Evolutionary conservation across 305 asterid genomes (phyloP).

Genomic region (Solanum hybrid): DNA sequence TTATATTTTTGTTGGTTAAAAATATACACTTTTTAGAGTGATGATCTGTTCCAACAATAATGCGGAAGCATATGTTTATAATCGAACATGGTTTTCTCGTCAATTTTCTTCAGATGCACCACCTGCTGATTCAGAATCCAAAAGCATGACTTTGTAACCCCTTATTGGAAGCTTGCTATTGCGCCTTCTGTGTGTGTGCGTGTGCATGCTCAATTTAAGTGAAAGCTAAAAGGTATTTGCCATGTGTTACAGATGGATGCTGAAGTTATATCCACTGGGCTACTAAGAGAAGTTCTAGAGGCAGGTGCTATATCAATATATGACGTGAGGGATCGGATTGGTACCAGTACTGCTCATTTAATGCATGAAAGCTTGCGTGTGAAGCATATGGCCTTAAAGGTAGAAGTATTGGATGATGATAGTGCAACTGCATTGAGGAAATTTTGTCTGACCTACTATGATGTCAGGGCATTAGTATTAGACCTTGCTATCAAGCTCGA

Average conservation of each 20-base stretch:
- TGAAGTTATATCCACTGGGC: constrained; percentile 77
- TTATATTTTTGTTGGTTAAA: background rate
- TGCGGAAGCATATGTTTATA: background rate
- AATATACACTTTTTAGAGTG: background rate
- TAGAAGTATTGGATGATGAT: constrained; percentile 55
- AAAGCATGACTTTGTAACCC: background rate
- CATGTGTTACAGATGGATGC: constrained; percentile 70
- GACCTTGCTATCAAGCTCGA: constrained; percentile 80
- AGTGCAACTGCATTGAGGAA: constrained; percentile 63
- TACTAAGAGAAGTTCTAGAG: constrained; percentile 54
- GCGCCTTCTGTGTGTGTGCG: background rate
- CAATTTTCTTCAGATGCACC: background rate
- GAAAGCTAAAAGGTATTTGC: background rate
- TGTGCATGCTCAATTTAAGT: background rate
- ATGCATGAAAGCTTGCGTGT: constrained; percentile 76
- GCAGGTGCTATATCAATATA: constrained; percentile 52
- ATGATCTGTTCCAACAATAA: background rate
- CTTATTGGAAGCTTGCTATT: background rate
- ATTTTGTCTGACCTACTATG: constrained; percentile 79
- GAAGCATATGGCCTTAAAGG: constrained; percentile 48
- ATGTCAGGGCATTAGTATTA: constrained; percentile 70
- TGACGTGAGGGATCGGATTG: constrained; percentile 53
- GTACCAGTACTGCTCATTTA: constrained; percentile 61
- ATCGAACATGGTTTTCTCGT: background rate
- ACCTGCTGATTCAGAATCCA: background rate